These are phyloP conservation scores for Stachybotrys elegans DNA, from an alignment of 2,329 filamentous ascomycete species.

Conservation along the genomic window DNA sequence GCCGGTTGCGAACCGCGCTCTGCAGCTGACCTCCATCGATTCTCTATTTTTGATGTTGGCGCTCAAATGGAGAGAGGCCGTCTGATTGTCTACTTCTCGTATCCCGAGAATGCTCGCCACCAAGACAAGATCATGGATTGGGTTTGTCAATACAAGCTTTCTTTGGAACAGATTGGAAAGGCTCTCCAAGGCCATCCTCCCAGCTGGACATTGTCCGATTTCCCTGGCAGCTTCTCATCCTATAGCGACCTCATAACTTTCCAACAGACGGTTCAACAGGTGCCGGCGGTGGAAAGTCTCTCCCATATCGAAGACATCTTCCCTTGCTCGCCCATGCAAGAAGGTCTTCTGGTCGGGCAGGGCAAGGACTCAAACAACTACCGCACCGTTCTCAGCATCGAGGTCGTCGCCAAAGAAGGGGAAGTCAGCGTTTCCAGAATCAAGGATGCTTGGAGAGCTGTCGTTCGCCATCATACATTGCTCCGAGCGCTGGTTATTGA, in stretches of 20 bases:
- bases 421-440: background rate
- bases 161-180: background rate
- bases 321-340: conserved; percentile 12
- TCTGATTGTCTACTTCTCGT: background rate
- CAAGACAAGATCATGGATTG: background rate
- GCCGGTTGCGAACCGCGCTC: background rate
- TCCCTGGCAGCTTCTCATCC: conserved; percentile 11
- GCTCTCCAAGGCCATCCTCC: background rate
- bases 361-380: background rate
- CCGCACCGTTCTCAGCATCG: background rate
- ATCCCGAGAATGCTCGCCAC: background rate
- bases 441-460: background rate
- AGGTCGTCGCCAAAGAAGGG: background rate
- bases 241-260: background rate
- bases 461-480: background rate
- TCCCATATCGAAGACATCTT: conserved; percentile 11
- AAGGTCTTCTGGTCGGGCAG: conserved; percentile 7
- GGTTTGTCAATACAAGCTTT: background rate
- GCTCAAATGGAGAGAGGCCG: background rate
- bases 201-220: conserved; percentile 15
- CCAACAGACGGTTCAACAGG: background rate
- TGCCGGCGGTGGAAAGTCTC: background rate
- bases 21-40: background rate
- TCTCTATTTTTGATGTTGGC: background rate
- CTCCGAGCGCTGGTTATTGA: background rate